These are phyloP conservation scores for Beauveria australis DNA, from an alignment of 2,329 filamentous ascomycete genomes.

Conservation along the genomic window DNA sequence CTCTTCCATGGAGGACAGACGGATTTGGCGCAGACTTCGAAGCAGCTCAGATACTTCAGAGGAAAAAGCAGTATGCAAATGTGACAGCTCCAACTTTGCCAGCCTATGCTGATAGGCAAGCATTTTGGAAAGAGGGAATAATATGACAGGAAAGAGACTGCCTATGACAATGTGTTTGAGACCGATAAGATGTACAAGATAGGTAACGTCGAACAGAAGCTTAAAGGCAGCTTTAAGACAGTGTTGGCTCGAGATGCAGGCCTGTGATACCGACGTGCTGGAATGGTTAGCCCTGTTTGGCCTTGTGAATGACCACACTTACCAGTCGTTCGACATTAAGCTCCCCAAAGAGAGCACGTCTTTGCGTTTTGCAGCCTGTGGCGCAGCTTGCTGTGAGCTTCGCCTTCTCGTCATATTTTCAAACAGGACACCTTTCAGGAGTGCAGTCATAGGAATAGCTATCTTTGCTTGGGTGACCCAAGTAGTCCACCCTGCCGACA, in stretches of 20 bases:
- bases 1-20: slow-evolving; percentile 10
- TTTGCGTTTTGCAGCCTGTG: not conserved
- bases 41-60: slow-evolving; percentile 6
- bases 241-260: not conserved
- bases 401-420: slow-evolving; percentile 5
- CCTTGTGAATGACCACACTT: not conserved
- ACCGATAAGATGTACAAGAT: slow-evolving; percentile 9
- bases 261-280: not conserved
- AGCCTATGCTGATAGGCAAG: slow-evolving; percentile 5
- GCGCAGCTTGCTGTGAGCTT: not conserved
- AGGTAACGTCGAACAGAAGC: slow-evolving; percentile 8
- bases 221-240: slow-evolving; percentile 8
- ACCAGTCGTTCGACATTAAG: slow-evolving; percentile 5
- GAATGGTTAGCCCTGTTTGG: not conserved
- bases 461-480: slow-evolving; percentile 4
- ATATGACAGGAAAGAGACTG: not conserved
- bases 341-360: not conserved
- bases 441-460: not conserved
- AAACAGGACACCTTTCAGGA: slow-evolving; percentile 10
- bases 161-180: slow-evolving; percentile 8
- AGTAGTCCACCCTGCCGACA: slow-evolving; percentile 1
- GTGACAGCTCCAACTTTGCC: not conserved
- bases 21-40: slow-evolving; percentile 11
- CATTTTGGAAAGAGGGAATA: slow-evolving; percentile 9
- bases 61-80: slow-evolving; percentile 1